Evolutionary conservation across 148 eudicot species (phyloP), one percentile per base, ranked within the genome.

Genomic region (Dianthus caryophyllus): DNA sequence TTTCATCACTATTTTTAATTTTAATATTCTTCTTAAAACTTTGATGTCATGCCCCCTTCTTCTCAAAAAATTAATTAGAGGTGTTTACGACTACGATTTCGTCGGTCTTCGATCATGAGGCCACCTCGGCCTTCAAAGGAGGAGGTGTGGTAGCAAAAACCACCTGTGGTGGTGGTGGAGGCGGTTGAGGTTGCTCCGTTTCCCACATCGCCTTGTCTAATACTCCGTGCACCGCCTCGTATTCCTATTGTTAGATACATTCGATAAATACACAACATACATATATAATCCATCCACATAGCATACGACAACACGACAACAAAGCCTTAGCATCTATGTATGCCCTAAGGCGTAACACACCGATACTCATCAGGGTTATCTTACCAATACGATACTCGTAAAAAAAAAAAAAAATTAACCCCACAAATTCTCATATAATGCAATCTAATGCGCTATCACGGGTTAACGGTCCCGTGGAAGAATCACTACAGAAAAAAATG

Each of bases 221-320:
- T 29, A 72, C 81, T 75, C 85, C 90, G 55, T 82, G 80, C 79
- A 85, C 90, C 33, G 93, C 84, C 81, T 75, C 84, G 68, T 85
- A 90, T 41, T 87, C 88, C 96, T 89, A 49, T 17, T 39, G 33
- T 16, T 46, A 12, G 52, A 31, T 41, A 60, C 46, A n/a, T 36
- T 41, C 5, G 30, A 9, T 25, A 30, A 43, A 33, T 6, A 8
- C 41, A 14, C 7, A 0, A 63, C n/a, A n/a, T n/a, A n/a, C n/a
- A n/a, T n/a, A n/a, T 51, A 7, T 44, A 2, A 44, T 44, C 6
- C 39, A 3, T 3, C 0, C 16, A 15, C 51, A 48, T 21, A 33
- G 16, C 18, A n/a, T 21, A n/a, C 22, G 22, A 0, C 54, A 50
- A n/a, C 21, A 50, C 24, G 9, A 50, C 26, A 18, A 18, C 54